Evolutionary conservation across 1,284 basidiomycete species (phyloP).

Genomic region (Pseudozyma hubeiensis): DNA sequence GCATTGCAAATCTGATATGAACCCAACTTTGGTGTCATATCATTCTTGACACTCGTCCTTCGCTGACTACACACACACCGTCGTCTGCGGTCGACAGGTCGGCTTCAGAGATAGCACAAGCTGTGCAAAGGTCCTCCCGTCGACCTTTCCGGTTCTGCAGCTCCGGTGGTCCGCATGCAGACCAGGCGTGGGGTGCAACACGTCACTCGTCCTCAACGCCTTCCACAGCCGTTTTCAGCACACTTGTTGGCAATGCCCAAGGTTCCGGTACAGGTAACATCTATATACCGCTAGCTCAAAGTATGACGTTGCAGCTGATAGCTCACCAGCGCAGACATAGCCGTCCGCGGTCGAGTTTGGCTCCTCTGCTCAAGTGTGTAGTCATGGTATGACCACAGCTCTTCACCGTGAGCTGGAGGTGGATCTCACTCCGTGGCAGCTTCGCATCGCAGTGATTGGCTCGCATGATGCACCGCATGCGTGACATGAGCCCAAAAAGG

Average conservation of each 20-base stretch:
- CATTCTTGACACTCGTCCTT: neutral
- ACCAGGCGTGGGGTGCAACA: constrained; percentile 32
- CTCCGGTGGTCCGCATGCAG: neutral
- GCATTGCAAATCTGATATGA: neutral
- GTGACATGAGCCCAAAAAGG: neutral
- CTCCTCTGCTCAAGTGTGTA: no score
- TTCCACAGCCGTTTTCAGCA: neutral
- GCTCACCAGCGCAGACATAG: no score
- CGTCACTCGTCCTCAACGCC: constrained; percentile 13
- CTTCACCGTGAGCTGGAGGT: no score
- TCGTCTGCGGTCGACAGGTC: neutral
- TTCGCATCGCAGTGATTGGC: neutral
- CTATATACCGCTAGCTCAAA: no score
- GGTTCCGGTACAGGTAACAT: no score
- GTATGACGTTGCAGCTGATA: no score
- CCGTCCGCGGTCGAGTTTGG: no score
- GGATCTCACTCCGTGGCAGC: no score
- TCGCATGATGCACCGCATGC: constrained; percentile 8
- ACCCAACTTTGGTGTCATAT: constrained; percentile 27
- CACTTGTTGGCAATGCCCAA: no score
- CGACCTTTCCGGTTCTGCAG: neutral
- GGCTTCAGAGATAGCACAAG: no score
- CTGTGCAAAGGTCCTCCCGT: no score
- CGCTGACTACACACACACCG: neutral
- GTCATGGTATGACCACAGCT: no score